A percentile compares a stretch with the other conserved stretches of the same genome.
These are phyloP conservation scores for Penicillium sp. DNA, from an alignment of 2,329 filamentous ascomycete species.

Conservation along the genomic window DNA sequence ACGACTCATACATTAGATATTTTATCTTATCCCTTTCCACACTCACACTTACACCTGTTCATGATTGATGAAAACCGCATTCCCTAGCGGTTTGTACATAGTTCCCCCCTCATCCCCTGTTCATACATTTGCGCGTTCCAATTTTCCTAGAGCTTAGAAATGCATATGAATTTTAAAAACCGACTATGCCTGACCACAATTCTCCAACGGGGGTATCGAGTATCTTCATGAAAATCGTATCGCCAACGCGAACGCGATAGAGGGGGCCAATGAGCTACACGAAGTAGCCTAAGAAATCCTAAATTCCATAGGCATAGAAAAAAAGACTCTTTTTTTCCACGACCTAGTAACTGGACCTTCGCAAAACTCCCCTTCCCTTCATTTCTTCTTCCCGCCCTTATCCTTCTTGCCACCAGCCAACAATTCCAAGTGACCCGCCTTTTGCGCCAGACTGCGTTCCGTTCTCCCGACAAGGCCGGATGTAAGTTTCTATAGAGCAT, in stretches of 20 bases:
- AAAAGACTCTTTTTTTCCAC: too few relatives aligned
- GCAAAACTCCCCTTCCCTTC: neutral
- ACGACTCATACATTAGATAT: neutral
- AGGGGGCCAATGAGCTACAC: neutral
- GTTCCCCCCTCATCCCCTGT: constrained; percentile 1
- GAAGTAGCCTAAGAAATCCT: neutral
- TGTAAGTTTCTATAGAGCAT: constrained; percentile 54
- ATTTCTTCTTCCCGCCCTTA: constrained; percentile 35
- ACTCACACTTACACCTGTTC: constrained; percentile 8
- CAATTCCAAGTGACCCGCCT: constrained; percentile 69
- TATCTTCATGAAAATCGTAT: constrained; percentile 18
- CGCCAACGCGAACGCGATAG: neutral
- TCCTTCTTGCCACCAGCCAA: constrained; percentile 66
- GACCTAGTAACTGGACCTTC: too few relatives aligned
- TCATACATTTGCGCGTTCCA: constrained; percentile 5
- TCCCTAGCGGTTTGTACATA: constrained; percentile 12
- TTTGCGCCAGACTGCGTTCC: constrained; percentile 64
- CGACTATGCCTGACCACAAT: neutral
- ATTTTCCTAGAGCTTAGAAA: neutral
- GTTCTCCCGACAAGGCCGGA: constrained; percentile 63
- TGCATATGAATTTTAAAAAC: neutral
- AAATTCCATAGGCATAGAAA: too few relatives aligned
- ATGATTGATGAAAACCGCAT: constrained; percentile 25
- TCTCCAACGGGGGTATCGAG: constrained; percentile 23
- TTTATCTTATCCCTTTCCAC: neutral